Conservation (phyloP, 2,329 filamentous ascomycete genomes). For the Ophiostoma australiae region DNA sequence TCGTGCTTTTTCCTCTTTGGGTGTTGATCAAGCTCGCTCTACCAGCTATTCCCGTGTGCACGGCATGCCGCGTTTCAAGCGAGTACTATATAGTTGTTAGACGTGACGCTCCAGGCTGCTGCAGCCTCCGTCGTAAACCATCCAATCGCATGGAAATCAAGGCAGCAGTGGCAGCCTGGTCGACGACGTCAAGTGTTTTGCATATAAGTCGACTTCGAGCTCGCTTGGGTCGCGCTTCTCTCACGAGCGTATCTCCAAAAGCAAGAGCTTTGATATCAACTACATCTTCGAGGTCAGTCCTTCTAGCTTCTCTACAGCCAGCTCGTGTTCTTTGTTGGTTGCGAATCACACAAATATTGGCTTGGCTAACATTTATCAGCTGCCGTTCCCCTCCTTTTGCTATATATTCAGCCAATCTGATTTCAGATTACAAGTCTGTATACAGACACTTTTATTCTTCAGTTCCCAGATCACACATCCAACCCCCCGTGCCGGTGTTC, state of each 20-base stretch:
- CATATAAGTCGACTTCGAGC: background rate
- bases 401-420: background rate
- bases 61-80: background rate
- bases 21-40: background rate
- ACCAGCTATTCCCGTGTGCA: background rate
- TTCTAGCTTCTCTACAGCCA: background rate
- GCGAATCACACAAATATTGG: background rate
- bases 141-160: background rate
- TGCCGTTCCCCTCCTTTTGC: background rate
- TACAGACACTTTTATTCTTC: background rate
- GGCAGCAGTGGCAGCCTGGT: slow-evolving; percentile 10
- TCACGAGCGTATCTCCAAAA: background rate
- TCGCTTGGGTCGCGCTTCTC: background rate
- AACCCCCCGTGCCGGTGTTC: background rate
- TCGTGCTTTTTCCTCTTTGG: slow-evolving; percentile 30
- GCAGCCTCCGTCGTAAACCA: background rate
- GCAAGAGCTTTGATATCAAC: background rate
- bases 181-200: background rate
- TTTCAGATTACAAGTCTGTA: background rate
- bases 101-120: background rate
- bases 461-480: background rate
- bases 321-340: background rate
- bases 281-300: background rate
- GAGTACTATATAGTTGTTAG: background rate
- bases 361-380: background rate